phyloP scores from a whole-genome alignment of 805 yeast species.

The Candida boidinii region DNA sequence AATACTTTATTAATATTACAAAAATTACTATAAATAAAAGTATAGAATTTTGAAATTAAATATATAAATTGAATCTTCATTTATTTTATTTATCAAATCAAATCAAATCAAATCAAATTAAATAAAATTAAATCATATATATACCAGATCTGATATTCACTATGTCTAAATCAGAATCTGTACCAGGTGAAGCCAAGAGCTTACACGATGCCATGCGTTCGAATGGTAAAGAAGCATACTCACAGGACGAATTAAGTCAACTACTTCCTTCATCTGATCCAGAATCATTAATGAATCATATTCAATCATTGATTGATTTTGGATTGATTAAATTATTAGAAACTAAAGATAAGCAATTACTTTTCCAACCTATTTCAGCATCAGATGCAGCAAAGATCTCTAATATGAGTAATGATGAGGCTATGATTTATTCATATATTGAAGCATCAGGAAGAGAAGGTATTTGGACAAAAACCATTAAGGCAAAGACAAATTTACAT shows the following conservation, averaged over 20 bases:
- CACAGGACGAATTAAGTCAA: slow-evolving; percentile 61
- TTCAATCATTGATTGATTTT: slow-evolving; percentile 37
- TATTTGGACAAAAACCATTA: slow-evolving; percentile 89
- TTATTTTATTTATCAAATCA: no score
- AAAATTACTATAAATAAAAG: no score
- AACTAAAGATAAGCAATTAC: slow-evolving; percentile 46
- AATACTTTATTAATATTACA: no score
- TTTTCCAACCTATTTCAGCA: slow-evolving; percentile 66
- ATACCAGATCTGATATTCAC: no score
- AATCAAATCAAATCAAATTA: no score
- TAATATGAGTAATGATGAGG: slow-evolving; percentile 79
- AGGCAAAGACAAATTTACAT: slow-evolving; percentile 80
- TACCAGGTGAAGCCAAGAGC: slow-evolving; percentile 33
- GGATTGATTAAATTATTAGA: slow-evolving; percentile 62
- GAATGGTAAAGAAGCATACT: slow-evolving; percentile 39
- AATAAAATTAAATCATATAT: no score
- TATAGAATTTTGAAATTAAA: no score
- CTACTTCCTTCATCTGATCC: slow-evolving; percentile 34
- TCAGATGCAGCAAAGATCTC: slow-evolving; percentile 72
- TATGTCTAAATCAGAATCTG: no score
- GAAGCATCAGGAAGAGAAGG: slow-evolving; percentile 94
- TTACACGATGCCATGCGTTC: slow-evolving; percentile 61
- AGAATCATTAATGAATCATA: slow-evolving; percentile 30
- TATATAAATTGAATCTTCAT: no score
- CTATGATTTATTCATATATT: slow-evolving; percentile 82